Base-by-base conservation (phyloP, 2,329 filamentous ascomycete species). In the Exophiala phaeomuriformis region DNA sequence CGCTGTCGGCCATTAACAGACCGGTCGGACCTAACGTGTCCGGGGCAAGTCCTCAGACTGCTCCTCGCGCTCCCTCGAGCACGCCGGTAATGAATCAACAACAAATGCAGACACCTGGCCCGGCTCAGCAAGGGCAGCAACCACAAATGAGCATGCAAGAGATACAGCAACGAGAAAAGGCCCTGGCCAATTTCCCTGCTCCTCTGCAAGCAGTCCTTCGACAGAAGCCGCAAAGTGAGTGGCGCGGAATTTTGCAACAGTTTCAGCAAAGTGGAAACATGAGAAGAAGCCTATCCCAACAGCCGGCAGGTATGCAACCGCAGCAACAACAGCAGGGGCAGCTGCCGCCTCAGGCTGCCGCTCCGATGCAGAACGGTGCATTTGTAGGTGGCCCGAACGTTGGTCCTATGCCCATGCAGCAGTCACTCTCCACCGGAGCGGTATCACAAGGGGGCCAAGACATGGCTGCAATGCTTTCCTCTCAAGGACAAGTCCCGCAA, bases 1-100 rank as follows among this genome's bases (percentile, higher is more conserved):
- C 69, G 41, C 64, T 69, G 58, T 62, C 72, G 59, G 47, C 57
- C 33, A 56, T 74, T 50, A 75, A 73, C 55, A 71, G 71, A 33
- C 71, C 71, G 1, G 68, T 72, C 58, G 64, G 67, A 2, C 65
- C 67, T 7, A 58, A 56, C 40, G 48, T 56, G 19, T 48, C 56
- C 5, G 59, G 55, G 8, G 41, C 55, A 2, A 62, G 56, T 52
- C 54, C 60, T 12, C 55, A 57, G 37, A 53, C 51, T 19, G 46
- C 51, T 10, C 40, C 55, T 8, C 53, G 59, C 1, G 59, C 59
- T 12, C 44, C 50, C 2, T 62, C 62, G n/a, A 51, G 57, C 46
- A 56, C 55, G 12, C 61, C 61, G 8, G 49, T 59, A 48, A 55
- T 59, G 51, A 57, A 48, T n/a, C 58, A 60, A 30, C 59, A 61